phyloP scores from a whole-genome alignment of 768 basidiomycete genomes.

The Lentinula aciculospora region DNA sequence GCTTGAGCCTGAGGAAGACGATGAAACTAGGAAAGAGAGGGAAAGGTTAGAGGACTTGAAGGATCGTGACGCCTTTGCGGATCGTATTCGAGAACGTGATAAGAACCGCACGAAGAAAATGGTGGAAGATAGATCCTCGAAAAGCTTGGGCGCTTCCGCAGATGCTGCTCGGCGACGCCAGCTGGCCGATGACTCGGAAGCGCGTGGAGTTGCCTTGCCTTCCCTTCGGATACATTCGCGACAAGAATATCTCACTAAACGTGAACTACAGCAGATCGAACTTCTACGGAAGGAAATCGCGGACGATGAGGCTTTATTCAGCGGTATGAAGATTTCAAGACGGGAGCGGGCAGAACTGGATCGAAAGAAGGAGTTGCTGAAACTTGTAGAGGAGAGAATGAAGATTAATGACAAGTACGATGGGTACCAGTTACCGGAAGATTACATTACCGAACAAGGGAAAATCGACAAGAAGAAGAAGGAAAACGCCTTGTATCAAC shows the following conservation, averaged over 20 bases:
- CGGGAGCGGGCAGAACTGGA: slow-evolving; percentile 78
- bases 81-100: slow-evolving; percentile 80
- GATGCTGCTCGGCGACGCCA: slow-evolving; percentile 79
- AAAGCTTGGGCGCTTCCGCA: slow-evolving; percentile 62
- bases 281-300: slow-evolving; percentile 88
- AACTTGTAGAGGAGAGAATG: slow-evolving; percentile 88
- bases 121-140: slow-evolving; percentile 88
- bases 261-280: slow-evolving; percentile 95
- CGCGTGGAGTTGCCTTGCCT: slow-evolving; percentile 50
- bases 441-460: slow-evolving; percentile 97
- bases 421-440: slow-evolving; percentile 94
- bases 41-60: slow-evolving; percentile 74
- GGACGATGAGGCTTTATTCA: slow-evolving; percentile 88
- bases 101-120: slow-evolving; percentile 83
- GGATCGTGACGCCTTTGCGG: slow-evolving; percentile 92
- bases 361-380: slow-evolving; percentile 86
- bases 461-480: slow-evolving; percentile 98
- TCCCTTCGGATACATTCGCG: slow-evolving; percentile 84
- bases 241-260: slow-evolving; percentile 93
- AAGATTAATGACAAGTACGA: slow-evolving; percentile 95
- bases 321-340: slow-evolving; percentile 87
- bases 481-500: slow-evolving; percentile 84
- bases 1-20: slow-evolving; percentile 59
- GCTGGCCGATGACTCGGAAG: slow-evolving; percentile 73
- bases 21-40: slow-evolving; percentile 60